Base-by-base conservation (phyloP, 768 basidiomycete genomes). In the Boletus sp. region DNA sequence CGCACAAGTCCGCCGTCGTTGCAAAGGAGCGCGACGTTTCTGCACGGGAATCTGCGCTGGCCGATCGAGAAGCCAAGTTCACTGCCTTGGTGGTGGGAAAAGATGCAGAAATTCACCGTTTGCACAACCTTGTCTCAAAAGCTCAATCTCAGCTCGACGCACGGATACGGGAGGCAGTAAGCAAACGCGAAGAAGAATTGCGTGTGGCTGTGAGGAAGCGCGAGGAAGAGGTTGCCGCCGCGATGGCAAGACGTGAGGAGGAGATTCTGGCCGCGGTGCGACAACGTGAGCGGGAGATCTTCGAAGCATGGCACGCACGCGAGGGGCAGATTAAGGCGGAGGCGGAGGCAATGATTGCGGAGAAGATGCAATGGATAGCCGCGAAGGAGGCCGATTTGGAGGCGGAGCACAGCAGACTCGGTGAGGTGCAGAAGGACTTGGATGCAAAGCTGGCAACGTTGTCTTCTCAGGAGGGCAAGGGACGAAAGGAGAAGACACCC, bases 201-300 rank as follows among this genome's bases (percentile, higher is more conserved):
- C 79, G 87, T 2, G 71, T 78, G 19, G 75, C 85, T 35, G 81
- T 90, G 21, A 75, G 78, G 64, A 79, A 83, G 63, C 79, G 87
- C 32, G 88, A 90, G 66, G 82, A 83, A 47, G 87, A 89, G 63
- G 83, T 90, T 4, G 82, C 81, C 2, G 70, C 69, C 27, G 82
- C 84, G 7, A 88, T 88, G 75, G 72, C 79, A 25, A 72, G 78
- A 49, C 75, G 88, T 2, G 88, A 90, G 60, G 82, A 85, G 51
- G 87, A 88, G 65, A 83, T 90, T 39, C 77, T 88, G 76, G 79
- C 80, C 17, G 84, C 86, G 2, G 83, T 90, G 6, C 72, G 82
- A 29, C 72, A 72, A 47, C 75, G 87, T 7, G 88, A 90, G 59
- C 79, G 74, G 19, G 85, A 88, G 60, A 73, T 88, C 27, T 76